Conservation (phyloP, 345 rosid species). For the Ricinus communis region DNA sequence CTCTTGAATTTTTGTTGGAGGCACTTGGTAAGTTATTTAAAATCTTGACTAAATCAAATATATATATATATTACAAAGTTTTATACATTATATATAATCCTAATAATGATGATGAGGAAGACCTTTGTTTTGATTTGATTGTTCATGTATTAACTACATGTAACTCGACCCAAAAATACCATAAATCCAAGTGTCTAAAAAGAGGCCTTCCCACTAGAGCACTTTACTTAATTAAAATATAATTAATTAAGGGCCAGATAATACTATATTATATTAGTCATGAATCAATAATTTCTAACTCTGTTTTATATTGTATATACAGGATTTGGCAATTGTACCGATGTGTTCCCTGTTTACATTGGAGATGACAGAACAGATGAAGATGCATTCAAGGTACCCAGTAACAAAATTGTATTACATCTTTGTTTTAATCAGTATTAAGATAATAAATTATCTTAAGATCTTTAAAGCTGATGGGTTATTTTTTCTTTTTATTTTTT, state of each 20-base stretch:
- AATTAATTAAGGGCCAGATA: not conserved
- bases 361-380: constrained; percentile 98
- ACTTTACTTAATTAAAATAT: too few species aligned
- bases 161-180: too few species aligned
- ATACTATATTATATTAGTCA: too few species aligned
- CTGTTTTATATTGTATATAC: not conserved
- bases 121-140: too few species aligned
- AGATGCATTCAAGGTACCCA: constrained; percentile 85
- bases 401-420: not conserved
- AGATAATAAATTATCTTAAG: not conserved
- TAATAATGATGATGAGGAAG: too few species aligned
- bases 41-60: too few species aligned
- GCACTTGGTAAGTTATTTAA: constrained; percentile 61
- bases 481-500: not conserved
- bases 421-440: not conserved
- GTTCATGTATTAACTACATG: too few species aligned
- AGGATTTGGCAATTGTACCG: constrained; percentile 63
- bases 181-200: too few species aligned
- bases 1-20: constrained; percentile 86
- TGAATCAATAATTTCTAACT: not conserved
- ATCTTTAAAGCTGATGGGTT: not conserved
- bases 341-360: constrained; percentile 79
- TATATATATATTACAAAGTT: too few species aligned
- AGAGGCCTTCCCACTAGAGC: too few species aligned
- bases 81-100: too few species aligned